phyloP scores from a whole-genome alignment of 768 basidiomycete genomes.

The Hysterangium stoloniferum region DNA sequence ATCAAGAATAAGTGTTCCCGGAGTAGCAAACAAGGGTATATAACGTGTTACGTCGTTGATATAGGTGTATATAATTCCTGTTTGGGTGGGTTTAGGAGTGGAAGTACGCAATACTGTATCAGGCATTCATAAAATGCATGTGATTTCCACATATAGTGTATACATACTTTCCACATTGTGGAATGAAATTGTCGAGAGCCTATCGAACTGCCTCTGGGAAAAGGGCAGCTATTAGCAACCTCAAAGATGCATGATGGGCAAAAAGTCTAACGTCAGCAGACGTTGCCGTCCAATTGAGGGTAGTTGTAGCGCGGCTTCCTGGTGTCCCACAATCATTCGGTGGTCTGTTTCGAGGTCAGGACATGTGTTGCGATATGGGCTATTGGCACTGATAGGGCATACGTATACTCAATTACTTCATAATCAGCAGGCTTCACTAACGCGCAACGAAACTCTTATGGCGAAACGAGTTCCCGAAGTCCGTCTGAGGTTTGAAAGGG shows the following conservation, averaged over 20 bases:
- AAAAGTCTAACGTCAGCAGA: constrained; percentile 44
- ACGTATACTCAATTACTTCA: constrained; percentile 59
- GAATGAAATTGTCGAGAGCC: constrained; percentile 64
- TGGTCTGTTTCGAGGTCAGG: constrained; percentile 38
- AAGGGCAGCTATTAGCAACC: neutral
- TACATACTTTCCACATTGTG: constrained; percentile 67
- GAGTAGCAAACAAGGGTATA: constrained; percentile 56
- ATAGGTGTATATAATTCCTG: constrained; percentile 74
- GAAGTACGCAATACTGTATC: constrained; percentile 72
- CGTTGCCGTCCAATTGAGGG: constrained; percentile 71
- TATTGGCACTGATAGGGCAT: neutral
- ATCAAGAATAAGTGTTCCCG: constrained; percentile 64
- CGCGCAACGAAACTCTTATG: too few species aligned
- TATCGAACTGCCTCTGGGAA: constrained; percentile 54
- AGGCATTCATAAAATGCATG: neutral
- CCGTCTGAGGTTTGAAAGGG: constrained; percentile 69
- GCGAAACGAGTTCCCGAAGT: constrained; percentile 33
- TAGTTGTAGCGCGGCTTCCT: constrained; percentile 69
- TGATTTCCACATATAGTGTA: neutral
- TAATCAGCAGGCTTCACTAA: too few species aligned
- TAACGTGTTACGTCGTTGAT: constrained; percentile 70
- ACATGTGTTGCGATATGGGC: neutral
- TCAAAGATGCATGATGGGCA: neutral
- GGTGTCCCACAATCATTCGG: constrained; percentile 60
- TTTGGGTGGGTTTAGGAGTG: constrained; percentile 64